Conservation (phyloP, 768 basidiomycete genomes). For the Leccinum arenicola region DNA sequence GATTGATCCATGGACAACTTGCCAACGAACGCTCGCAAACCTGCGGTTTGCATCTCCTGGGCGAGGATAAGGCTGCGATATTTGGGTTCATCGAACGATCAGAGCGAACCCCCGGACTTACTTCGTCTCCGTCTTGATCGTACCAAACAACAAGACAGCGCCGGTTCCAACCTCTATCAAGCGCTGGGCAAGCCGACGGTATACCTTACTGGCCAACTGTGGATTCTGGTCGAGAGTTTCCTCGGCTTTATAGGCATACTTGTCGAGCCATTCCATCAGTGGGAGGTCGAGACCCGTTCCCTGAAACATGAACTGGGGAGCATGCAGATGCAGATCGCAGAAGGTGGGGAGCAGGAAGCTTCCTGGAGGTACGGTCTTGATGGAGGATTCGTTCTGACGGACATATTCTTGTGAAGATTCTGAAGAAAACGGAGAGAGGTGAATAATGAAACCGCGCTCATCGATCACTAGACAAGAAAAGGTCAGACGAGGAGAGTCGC, state of each 20-base stretch:
- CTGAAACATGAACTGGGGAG: conserved; percentile 86
- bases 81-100: not conserved
- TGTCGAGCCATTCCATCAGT: conserved; percentile 79
- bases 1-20: conserved; percentile 90
- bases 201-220: conserved; percentile 61
- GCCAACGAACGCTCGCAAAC: conserved; percentile 80
- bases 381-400: conserved; percentile 10
- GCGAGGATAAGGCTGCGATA: conserved; percentile 70
- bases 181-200: conserved; percentile 61
- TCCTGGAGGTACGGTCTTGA: conserved; percentile 43
- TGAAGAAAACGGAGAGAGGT: conserved; percentile 41
- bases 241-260: conserved; percentile 82
- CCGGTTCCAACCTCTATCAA: conserved; percentile 76
- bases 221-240: conserved; percentile 65
- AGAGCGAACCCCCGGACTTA: conserved; percentile 33
- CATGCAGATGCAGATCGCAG: conserved; percentile 82
- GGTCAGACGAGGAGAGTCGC: conserved; percentile 1
- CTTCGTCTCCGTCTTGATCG: conserved; percentile 82
- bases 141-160: conserved; percentile 76
- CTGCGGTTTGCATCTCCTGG: conserved; percentile 63
- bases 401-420: conserved; percentile 36
- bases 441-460: conserved; percentile 47
- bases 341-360: conserved; percentile 77
- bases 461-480: conserved; percentile 28
- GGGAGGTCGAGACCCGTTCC: conserved; percentile 85